A percentile compares a stretch with the other conserved stretches of the same genome.
Conservation (phyloP, 257 asterid genomes). For the Solanum pinnatisectum region DNA sequence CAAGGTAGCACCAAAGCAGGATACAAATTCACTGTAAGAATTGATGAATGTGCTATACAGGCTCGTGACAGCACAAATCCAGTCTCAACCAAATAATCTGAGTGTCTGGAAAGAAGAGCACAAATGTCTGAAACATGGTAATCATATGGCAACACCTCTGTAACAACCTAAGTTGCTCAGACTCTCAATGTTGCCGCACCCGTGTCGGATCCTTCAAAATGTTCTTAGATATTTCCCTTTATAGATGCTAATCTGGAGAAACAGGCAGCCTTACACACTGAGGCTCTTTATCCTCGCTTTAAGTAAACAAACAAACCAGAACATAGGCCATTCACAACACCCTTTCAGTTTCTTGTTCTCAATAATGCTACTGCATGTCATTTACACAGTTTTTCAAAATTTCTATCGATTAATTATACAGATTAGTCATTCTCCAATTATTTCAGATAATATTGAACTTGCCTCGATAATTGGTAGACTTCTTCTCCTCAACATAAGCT, state of each 20-base stretch:
- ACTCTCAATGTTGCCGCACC: background rate
- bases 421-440: background rate
- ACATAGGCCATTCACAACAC: background rate
- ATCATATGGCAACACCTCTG: background rate
- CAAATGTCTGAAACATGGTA: background rate
- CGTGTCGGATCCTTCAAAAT: background rate
- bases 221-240: background rate
- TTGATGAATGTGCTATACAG: background rate
- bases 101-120: background rate
- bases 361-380: background rate
- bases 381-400: background rate
- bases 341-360: background rate
- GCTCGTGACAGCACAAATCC: background rate
- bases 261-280: background rate
- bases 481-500: conserved; percentile 71
- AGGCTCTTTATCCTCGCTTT: background rate
- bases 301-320: background rate
- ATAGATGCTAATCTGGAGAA: background rate
- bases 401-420: background rate
- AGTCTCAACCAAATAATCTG: background rate
- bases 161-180: background rate
- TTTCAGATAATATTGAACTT: conserved; percentile 15
- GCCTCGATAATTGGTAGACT: conserved; percentile 78
- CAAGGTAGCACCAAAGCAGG: background rate
- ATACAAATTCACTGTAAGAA: background rate